A percentile compares a stretch with the other conserved stretches of the same genome.
Evolutionary conservation across 352 stramenopile species (phyloP).

Genomic region (Blastocystis sp.): DNA sequence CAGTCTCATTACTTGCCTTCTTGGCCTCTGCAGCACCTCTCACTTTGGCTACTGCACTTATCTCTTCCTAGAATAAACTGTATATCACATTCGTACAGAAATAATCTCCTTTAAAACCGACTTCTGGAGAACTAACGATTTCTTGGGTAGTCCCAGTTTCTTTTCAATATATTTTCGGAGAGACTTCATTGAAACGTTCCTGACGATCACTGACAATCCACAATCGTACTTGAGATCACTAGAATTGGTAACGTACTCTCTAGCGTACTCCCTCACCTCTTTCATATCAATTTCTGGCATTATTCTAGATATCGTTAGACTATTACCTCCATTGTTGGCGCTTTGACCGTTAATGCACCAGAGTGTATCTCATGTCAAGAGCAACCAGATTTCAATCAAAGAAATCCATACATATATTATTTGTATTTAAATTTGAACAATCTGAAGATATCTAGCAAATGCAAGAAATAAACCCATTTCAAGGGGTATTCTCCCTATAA

Average conservation of each 20-base stretch:
- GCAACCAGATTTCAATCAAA: not conserved
- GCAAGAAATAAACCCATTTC: not conserved
- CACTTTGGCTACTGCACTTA: not conserved
- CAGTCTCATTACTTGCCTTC: not conserved
- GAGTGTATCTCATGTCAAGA: not conserved
- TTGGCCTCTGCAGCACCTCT: not conserved
- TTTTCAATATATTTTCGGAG: conserved; percentile 52
- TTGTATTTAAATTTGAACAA: not conserved
- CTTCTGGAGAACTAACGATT: not conserved
- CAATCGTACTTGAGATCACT: not conserved
- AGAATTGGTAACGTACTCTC: not conserved
- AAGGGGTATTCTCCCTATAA: not conserved
- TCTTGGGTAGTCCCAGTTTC: conserved; percentile 6
- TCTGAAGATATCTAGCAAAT: not conserved
- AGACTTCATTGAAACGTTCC: not conserved
- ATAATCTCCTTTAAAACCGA: not conserved
- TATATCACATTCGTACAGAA: not conserved
- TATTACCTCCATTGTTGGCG: not conserved
- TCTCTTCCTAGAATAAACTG: conserved; percentile 9
- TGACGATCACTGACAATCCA: not conserved
- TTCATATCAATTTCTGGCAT: conserved; percentile 27
- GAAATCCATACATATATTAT: not conserved
- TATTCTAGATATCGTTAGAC: not conserved
- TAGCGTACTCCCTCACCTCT: not conserved
- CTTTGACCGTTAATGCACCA: not conserved